phyloP scores from a whole-genome alignment of 768 basidiomycete genomes.

The button mushroom (Agaricus bisporus) region DNA sequence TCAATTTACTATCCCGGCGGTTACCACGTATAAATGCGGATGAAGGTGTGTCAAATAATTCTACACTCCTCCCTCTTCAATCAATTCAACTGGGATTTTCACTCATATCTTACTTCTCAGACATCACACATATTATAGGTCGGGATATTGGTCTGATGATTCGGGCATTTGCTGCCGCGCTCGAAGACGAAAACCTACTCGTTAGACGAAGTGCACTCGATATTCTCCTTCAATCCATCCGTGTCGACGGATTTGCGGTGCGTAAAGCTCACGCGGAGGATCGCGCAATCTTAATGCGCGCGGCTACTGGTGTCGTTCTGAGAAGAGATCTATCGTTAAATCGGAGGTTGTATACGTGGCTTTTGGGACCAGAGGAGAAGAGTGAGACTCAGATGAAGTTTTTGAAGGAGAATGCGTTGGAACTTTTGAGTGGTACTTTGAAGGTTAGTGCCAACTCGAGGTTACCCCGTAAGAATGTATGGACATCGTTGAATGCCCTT shows the following conservation, averaged over 20 bases:
- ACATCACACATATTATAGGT: constrained; percentile 69
- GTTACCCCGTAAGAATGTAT: not conserved
- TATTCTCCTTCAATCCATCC: constrained; percentile 71
- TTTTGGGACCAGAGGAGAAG: constrained; percentile 79
- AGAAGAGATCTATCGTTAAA: constrained; percentile 90
- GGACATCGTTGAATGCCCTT: not conserved
- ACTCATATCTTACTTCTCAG: constrained; percentile 23
- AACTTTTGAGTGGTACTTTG: constrained; percentile 63
- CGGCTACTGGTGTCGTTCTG: constrained; percentile 84
- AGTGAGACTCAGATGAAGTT: constrained; percentile 70
- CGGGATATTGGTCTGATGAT: constrained; percentile 92
- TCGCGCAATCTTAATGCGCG: constrained; percentile 76
- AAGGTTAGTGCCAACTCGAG: constrained; percentile 36
- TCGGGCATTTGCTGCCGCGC: constrained; percentile 80
- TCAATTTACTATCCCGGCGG: constrained; percentile 82
- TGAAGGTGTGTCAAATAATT: constrained; percentile 45
- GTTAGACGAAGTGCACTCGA: constrained; percentile 86
- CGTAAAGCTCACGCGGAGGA: constrained; percentile 68
- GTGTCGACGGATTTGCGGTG: constrained; percentile 65
- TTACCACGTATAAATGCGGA: constrained; percentile 64
- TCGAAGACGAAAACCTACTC: constrained; percentile 92
- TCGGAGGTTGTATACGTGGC: constrained; percentile 88
- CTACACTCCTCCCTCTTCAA: not conserved
- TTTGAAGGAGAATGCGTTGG: constrained; percentile 64
- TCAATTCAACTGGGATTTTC: not conserved